phyloP scores from a whole-genome alignment of 1,139 yeast genomes.

The Candida neerlandica region DNA sequence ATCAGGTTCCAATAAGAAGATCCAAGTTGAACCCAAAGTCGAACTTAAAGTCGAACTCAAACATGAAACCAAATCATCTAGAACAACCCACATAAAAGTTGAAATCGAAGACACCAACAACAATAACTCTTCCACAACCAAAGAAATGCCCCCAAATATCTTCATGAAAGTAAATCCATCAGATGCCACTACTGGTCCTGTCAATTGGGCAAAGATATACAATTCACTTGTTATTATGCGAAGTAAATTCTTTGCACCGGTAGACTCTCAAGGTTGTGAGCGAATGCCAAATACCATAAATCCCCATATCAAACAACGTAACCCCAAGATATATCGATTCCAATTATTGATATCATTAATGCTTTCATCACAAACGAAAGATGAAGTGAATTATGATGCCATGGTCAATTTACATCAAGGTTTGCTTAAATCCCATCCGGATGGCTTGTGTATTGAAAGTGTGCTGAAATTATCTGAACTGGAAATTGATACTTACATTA shows the following conservation, averaged over 20 bases:
- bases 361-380: slow-evolving; percentile 93
- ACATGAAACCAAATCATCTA: neutral
- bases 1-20: slow-evolving; percentile 3
- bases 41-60: slow-evolving; percentile 5
- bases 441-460: slow-evolving; percentile 37
- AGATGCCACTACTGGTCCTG: slow-evolving; percentile 32
- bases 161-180: slow-evolving; percentile 19
- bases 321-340: slow-evolving; percentile 57
- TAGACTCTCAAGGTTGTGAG: slow-evolving; percentile 88
- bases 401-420: slow-evolving; percentile 57
- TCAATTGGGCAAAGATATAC: slow-evolving; percentile 58
- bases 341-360: slow-evolving; percentile 79
- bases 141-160: slow-evolving; percentile 17
- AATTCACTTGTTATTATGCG: slow-evolving; percentile 69
- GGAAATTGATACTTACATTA: slow-evolving; percentile 66
- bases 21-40: neutral
- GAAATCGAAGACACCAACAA: slow-evolving; percentile 13
- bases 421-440: slow-evolving; percentile 9
- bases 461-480: slow-evolving; percentile 51
- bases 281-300: slow-evolving; percentile 58
- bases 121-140: neutral
- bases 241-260: slow-evolving; percentile 67
- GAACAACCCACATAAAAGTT: slow-evolving; percentile 10
- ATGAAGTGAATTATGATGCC: slow-evolving; percentile 78
- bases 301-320: slow-evolving; percentile 26